These are phyloP conservation scores for Acer negundo DNA, from an alignment of 345 rosid species.

Conservation along the genomic window DNA sequence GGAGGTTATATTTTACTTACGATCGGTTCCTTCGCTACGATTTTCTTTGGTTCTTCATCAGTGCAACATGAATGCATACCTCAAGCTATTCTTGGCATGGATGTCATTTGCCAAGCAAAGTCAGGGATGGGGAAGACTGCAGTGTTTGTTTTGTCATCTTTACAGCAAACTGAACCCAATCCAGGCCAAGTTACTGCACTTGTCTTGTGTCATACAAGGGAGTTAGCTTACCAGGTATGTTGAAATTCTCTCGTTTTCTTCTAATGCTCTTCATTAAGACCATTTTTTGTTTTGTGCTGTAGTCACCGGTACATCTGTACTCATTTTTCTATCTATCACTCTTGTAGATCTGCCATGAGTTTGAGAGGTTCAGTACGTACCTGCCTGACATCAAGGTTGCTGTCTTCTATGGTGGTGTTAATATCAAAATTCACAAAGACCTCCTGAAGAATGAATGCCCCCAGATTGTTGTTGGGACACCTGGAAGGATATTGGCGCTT, in stretches of 20 bases:
- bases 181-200: slow-evolving; percentile 95
- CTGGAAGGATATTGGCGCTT: slow-evolving; percentile 89
- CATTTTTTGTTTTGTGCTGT: neutral
- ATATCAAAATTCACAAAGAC: slow-evolving; percentile 86
- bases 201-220: slow-evolving; percentile 92
- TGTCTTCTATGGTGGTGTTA: slow-evolving; percentile 96
- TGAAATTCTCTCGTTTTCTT: neutral
- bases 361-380: slow-evolving; percentile 94
- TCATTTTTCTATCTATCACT: neutral
- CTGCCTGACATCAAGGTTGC: slow-evolving; percentile 89
- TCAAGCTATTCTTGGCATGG: slow-evolving; percentile 98
- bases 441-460: slow-evolving; percentile 97
- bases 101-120: slow-evolving; percentile 98
- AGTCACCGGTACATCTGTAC: neutral
- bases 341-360: slow-evolving; percentile 90
- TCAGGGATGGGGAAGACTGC: slow-evolving; percentile 99
- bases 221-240: slow-evolving; percentile 91
- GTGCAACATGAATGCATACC: slow-evolving; percentile 99
- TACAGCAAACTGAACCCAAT: slow-evolving; percentile 91
- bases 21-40: slow-evolving; percentile 66
- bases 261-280: neutral
- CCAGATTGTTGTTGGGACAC: slow-evolving; percentile 98
- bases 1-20: slow-evolving; percentile 78
- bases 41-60: slow-evolving; percentile 86
- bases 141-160: slow-evolving; percentile 83